A percentile compares a stretch with the other conserved stretches of the same genome.
Evolutionary conservation across 2,329 filamentous ascomycete species (phyloP).

Genomic region (Cryphonectria parasitica): DNA sequence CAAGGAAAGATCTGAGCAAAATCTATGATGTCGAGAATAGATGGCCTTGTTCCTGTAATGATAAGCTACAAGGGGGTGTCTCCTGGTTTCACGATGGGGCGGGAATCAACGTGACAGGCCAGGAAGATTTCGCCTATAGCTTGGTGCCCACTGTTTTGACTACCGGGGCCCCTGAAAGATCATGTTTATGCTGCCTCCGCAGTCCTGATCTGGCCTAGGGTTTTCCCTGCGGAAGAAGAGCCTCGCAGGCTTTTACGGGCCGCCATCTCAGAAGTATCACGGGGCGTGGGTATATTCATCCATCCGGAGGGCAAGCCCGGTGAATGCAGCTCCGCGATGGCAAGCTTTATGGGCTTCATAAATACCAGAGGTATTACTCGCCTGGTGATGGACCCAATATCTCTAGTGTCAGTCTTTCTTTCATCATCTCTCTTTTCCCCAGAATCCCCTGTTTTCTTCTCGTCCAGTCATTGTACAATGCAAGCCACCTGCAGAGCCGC

Average conservation of each 20-base stretch:
- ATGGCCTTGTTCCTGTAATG: not conserved
- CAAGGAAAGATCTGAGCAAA: not conserved
- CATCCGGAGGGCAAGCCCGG: conserved; percentile 3
- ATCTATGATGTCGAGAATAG: not conserved
- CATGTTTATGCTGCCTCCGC: conserved; percentile 13
- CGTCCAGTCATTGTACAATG: conserved; percentile 3
- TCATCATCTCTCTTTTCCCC: not conserved
- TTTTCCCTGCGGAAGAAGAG: not conserved
- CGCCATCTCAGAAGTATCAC: not conserved
- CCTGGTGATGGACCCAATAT: not conserved
- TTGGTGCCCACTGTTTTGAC: not conserved
- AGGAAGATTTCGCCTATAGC: not conserved
- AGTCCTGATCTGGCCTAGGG: conserved; percentile 20
- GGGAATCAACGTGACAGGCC: conserved; percentile 4
- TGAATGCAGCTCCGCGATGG: conserved; percentile 5
- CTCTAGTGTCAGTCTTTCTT: not conserved
- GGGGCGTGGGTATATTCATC: not conserved
- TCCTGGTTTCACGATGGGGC: not conserved
- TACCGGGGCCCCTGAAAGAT: not conserved
- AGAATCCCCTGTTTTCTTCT: not conserved
- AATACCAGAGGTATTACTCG: not conserved
- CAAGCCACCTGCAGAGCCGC: conserved; percentile 2
- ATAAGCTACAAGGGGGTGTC: not conserved
- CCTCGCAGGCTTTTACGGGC: not conserved
- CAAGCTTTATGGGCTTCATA: not conserved